Evolutionary conservation across 345 rosid genomes (phyloP), one percentile per base, ranked within the genome.

Genomic region (Citrus inodora): DNA sequence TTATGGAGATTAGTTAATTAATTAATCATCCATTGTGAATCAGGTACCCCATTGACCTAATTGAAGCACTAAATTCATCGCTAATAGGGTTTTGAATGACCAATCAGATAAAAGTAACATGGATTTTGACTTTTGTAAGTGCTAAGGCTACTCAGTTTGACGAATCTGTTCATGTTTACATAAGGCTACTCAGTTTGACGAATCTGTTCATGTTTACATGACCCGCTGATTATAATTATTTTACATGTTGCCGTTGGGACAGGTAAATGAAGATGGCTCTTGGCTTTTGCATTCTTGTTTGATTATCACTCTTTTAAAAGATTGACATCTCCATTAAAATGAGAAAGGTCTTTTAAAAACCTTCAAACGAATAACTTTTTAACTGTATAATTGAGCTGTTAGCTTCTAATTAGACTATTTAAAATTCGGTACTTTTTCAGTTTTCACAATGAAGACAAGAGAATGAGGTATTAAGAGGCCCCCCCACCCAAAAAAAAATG

Each of bases 51-150:
- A n/a, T 76, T 82, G 80, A 79, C 85, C 82, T 65, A 81, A 80
- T 71, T 51, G 30, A 69, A 76, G 88, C 90, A 87, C 90, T 80
- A 79, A 80, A 46, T 53, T 67, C 67, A 25, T 66, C 63, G 74
- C 81, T 71, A 67, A 87, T 82, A 56, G 86, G 81, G 63, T 60
- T 63, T 74, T 33, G 59, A 5, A 35, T 35, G 51, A 59, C 90
- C 85, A 84, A 81, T 82, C 24, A 22, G 28, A 27, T 24, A 59
- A 25, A 40, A 9, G 24, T 75, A 68, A 82, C 85, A 79, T 86
- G 86, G 82, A 76, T 37, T 46, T 83, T 84, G 79, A 76, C 85
- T 75, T 75, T 71, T 58, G 62, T 56, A 76, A 75, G 79, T 81
- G 82, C 51, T 40, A 19, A 69, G 35, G 51, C 35, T 70, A 42